These are phyloP conservation scores for Cornus controversa DNA, from an alignment of 148 eudicot species.

Conservation along the genomic window DNA sequence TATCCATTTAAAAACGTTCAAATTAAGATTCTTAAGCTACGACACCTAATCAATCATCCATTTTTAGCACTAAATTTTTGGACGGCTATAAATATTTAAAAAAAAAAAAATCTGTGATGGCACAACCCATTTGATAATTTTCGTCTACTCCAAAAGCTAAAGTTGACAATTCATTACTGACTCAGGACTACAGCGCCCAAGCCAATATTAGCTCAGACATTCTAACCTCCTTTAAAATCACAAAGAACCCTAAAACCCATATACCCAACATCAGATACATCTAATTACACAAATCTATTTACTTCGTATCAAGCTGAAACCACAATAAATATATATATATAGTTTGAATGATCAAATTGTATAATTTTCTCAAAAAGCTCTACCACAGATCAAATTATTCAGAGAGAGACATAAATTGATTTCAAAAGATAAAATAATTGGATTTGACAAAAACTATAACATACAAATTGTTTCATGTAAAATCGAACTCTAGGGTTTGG, in stretches of 20 bases:
- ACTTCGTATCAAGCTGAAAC: not conserved
- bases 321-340: not conserved
- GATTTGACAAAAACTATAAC: not conserved
- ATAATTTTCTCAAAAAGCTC: too few species aligned
- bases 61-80: too few species aligned
- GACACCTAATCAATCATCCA: too few species aligned
- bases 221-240: not conserved
- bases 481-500: not conserved
- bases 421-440: not conserved
- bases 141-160: not conserved
- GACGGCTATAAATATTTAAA: too few species aligned
- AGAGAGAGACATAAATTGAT: not conserved
- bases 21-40: too few species aligned
- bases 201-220: not conserved
- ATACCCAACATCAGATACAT: not conserved
- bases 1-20: too few species aligned
- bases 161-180: not conserved
- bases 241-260: too few species aligned
- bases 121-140: not conserved
- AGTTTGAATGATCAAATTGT: not conserved
- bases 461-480: not conserved
- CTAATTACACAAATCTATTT: not conserved
- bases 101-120: too few species aligned
- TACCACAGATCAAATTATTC: not conserved
- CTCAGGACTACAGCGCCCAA: too few species aligned